Evolutionary conservation across 2,329 filamentous ascomycete species (phyloP).

Genomic region (Colletotrichum simmondsii): DNA sequence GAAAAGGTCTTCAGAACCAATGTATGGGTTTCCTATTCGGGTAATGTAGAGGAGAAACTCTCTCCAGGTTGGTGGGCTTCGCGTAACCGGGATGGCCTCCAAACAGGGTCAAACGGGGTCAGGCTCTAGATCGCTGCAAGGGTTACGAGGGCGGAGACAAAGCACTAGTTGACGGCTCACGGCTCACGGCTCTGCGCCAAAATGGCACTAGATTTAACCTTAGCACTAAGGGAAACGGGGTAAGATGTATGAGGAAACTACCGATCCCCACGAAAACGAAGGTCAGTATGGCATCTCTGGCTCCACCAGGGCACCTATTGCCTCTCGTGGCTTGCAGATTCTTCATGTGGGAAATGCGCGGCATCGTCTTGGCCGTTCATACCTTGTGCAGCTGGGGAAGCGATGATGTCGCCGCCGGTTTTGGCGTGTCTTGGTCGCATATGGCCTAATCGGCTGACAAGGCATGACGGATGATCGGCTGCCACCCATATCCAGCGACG

Average conservation of each 20-base stretch:
- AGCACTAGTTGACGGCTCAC: not conserved
- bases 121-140: conserved; percentile 25
- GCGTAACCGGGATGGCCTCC: conserved; percentile 2
- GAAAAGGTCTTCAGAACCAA: not conserved
- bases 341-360: not conserved
- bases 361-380: not conserved
- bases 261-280: conserved; percentile 4
- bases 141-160: not conserved
- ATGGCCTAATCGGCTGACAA: not conserved
- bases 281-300: not conserved
- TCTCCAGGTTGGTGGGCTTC: conserved; percentile 1
- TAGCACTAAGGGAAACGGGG: not conserved
- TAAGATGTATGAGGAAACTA: not conserved
- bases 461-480: not conserved
- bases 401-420: not conserved
- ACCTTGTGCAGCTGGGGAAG: not conserved
- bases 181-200: conserved; percentile 12
- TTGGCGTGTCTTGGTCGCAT: not conserved
- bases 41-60: conserved; percentile 26
- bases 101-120: conserved; percentile 18
- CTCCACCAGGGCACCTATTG: not conserved
- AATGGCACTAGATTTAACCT: conserved; percentile 16
- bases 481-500: conserved; percentile 1
- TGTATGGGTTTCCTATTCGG: conserved; percentile 13
- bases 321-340: not conserved